Base-by-base conservation (phyloP, 306 rosid genomes). In the Astragalus glycyphyllos region DNA sequence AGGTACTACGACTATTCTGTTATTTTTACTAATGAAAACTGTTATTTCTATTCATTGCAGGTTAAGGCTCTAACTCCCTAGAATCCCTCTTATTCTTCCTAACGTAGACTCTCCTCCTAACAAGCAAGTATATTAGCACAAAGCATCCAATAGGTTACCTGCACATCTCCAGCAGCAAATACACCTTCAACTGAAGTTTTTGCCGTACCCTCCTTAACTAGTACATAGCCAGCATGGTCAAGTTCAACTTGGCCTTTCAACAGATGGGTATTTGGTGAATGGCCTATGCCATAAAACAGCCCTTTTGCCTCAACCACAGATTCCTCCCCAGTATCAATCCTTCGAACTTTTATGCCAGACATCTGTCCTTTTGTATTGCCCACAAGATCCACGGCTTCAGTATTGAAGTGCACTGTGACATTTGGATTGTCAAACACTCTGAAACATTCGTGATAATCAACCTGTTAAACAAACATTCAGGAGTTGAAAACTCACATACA, bases 391-490 rank as follows among this genome's bases (percentile, higher is more conserved):
- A 93, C 78, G n/a, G 97, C 67, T 88, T 87, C 97, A 46, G 92
- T 83, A 83, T 87, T 90, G 85, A 82, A 93, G 86, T 93, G 97
- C 92, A 87, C 85, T 44, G 96, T 87, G 83, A 93, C 64, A 73
- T 88, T 90, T 69, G 87, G 97, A 74, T 83, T 88, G 96, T 88
- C 92, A 94, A 34, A 81, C 96, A 90, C 98, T 90, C 98, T 93
- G 94, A 87, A 93, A 93, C 98, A 90, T 93, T 90, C 96, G 90
- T 49, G 94, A 90, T 90, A 90, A 93, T 87, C 89, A 93, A 90
- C 98, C 97, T 93, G 98, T 93, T 90, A 93, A 87, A 86, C 88
- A 93, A 90, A 88, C 94, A 93, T 90, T 90, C 86, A 89, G 85
- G 92, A 87, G 91, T 89, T 89, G 96, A 91, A 91, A 91, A 87